Base-by-base conservation (phyloP, 495 filamentous ascomycete species). In the Thermothielavioides terrestris region DNA sequence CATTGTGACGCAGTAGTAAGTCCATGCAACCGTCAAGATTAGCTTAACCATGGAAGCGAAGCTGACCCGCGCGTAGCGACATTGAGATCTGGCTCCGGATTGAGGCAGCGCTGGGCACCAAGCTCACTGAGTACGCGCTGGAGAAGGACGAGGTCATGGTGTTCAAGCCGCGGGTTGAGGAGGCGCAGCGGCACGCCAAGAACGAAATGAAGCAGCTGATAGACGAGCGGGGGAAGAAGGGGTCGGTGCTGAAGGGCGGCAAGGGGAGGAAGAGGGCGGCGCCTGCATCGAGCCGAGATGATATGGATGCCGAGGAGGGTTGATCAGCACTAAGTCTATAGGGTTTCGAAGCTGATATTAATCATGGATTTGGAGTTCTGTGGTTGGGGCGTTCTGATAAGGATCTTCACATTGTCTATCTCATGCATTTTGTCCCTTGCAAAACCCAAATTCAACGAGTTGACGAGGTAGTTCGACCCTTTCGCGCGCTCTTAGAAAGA, bases 61-160 rank as follows among this genome's bases (percentile, higher is more conserved):
- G 15, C 49, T 56, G 40, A 59, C 48, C 15, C n/a, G 6, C 1
- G 12, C 18, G 2, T 21, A 64, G 62, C 52, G 92, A 97, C 58
- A 60, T 94, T 23, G 92, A 97, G 62, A 71, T 95, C 4, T 96
- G 78, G 70, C 68, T 85, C 58, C 68, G 94, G 9, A 94, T 95
- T 32, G 92, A 98, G 66, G 73, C 75, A 1, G 88, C 89, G 1
- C 69, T 98, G 18, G 84, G 84, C 15, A 84, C 78, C 67, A 80
- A 90, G 64, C 66, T 94, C 48, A 60, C 72, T 1, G 84, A 89
- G 59, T 84, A 84, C 54, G 66, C 81, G 43, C 25, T 51, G 22
- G 74, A 76, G 35, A 88, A 88, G 70, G 89, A 95, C 15, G 89
- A 96, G 61, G 89, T 86, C 0, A 85, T 96, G 86, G 75, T 95